Evolutionary conservation across 768 basidiomycete species (phyloP), one percentile per base, ranked within the genome.

Genomic region (Tulasnella sp.): DNA sequence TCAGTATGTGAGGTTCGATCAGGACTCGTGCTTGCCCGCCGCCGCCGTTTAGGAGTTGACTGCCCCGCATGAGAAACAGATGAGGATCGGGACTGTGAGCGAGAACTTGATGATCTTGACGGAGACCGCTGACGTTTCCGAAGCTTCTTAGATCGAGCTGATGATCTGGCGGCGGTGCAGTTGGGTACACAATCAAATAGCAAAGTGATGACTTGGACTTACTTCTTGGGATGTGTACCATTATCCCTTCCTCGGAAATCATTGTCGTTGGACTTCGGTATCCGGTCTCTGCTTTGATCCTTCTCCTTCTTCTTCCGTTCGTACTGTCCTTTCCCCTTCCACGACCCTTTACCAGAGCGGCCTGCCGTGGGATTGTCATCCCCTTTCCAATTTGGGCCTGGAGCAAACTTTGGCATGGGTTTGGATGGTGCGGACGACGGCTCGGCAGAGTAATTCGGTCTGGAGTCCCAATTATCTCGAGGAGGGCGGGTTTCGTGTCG

Each of bases 31-130:
- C 69, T 70, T 9, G 32, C 42, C 37, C 47, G 26, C 32, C 69
- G 41, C 5, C 69, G 69, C 2, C 69, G 74, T 76, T 75, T 76
- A 64, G 44, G 75, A 6, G 78, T 78, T 73, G 78, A 75, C 19
- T 32, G 72, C 19, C 67, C 37, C 8, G 66, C 39, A 47, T 34
- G 36, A 47, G 41, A 67, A 11, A 29, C 32, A 37, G 40, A 47
- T 36, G 62, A 37, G 14, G 71, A 72, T 37, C 62, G 59, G 26
- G 71, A 72, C 29, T 36, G 71, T 11, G 71, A 72, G 4, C 71
- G 71, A 1, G 71, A 63, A 26, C 77, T 71, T 66, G 67, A 47
- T 75, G 73, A 74, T 26, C 62, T 59, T 29, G 71, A 72, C 39
- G 34, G 62, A 12, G 71, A 64, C 26, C 64, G 52, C 5, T 62